Percentiles rank a stretch among this genome's conserved stretches.
phyloP scores from a whole-genome alignment of 2,329 filamentous ascomycete species.

The Ploettnerulaceae sp. region DNA sequence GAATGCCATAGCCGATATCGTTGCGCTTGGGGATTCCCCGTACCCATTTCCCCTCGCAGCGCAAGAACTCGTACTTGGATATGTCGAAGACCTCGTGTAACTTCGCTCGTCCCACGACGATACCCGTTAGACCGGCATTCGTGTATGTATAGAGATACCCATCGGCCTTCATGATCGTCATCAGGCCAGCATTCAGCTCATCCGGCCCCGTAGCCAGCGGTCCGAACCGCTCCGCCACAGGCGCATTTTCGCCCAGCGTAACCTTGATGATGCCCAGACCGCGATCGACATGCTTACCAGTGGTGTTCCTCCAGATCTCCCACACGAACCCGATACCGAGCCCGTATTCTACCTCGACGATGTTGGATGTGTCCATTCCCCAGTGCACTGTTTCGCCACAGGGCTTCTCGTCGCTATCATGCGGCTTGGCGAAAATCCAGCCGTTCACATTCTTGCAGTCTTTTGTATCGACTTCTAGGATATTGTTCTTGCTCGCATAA shows the following conservation, averaged over 20 bases:
- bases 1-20: conserved; percentile 4
- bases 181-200: conserved; percentile 6
- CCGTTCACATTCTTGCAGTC: not conserved
- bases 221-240: not conserved
- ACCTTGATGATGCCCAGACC: conserved; percentile 1
- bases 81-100: not conserved
- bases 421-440: conserved; percentile 6
- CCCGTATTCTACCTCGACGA: conserved; percentile 1
- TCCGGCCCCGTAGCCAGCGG: conserved; percentile 4
- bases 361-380: conserved; percentile 8
- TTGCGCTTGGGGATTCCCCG: conserved; percentile 1
- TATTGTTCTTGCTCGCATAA: conserved; percentile 1
- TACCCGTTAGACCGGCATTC: conserved; percentile 1
- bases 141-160: conserved; percentile 8
- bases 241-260: not conserved
- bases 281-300: not conserved
- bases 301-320: conserved; percentile 6
- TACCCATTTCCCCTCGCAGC: conserved; percentile 2
- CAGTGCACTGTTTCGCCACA: conserved; percentile 1
- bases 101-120: conserved; percentile 1
- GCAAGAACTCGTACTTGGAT: conserved; percentile 1
- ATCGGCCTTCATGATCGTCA: conserved; percentile 6
- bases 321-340: conserved; percentile 3
- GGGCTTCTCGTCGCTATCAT: conserved; percentile 6
- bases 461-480: conserved; percentile 4